Evolutionary conservation across 2,329 filamentous ascomycete genomes (phyloP), one percentile per base, ranked within the genome.

Genomic region (Conoideocrella luteorostrata): DNA sequence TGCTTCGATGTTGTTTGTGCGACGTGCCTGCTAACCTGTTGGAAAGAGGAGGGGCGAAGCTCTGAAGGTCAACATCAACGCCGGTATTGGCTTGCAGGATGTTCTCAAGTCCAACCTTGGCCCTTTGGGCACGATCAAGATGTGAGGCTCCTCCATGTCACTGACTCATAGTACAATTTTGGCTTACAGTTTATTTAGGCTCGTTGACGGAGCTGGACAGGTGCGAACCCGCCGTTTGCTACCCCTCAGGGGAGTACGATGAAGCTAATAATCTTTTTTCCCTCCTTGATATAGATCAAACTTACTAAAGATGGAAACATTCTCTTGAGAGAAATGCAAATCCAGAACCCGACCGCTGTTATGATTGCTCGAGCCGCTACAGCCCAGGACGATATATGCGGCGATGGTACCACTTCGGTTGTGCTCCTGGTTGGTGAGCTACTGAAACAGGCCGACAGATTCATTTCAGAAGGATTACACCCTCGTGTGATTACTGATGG

Each of bases 241-340:
- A 49, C 54, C 52, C 55, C 53, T 58, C 55, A 52, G 45, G 51
- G 47, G 44, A 39, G 48, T 26, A 47, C 49, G 50, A 52, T 50
- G 44, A 54, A 54, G 56, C 59, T 61, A 52, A 63, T 53, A 23
- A 30, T 34, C 26, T 17, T 15, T 34, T 34, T n/a, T n/a, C n/a
- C n/a, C n/a, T n/a, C n/a, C n/a, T n/a, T n/a, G 24, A 18, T 42
- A 62, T 56, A 93, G 81, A 98, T 98, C 73, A 98, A 98, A 73
- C 79, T 98, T 64, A 98, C 93, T 57, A 98, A 98, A 69, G 93
- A 98, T 70, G 93, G 93, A 63, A 96, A 95, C 60, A 91, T 97
- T 48, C 74, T 84, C 21, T 68, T 84, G 51, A 73, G 81, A 57
- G 81, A 85, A 65, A 84, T 84, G 80, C 90, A 97, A 81, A 97